These are phyloP conservation scores for Amanita brunnescens DNA, from an alignment of 768 basidiomycete genomes.

Conservation along the genomic window DNA sequence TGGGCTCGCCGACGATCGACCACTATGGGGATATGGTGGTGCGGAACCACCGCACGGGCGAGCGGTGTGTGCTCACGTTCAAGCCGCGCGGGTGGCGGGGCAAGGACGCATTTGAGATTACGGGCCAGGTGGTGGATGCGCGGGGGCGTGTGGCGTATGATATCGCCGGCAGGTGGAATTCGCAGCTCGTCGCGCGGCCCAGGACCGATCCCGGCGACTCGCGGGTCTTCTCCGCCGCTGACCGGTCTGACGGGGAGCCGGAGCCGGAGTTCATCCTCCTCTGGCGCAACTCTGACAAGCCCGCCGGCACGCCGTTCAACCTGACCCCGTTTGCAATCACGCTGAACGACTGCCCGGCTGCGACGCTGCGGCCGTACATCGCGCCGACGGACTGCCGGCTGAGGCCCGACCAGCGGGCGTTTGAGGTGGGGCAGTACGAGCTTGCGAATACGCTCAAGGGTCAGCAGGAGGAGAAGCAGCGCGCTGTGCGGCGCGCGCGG, in stretches of 20 bases:
- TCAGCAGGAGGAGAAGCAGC: constrained; percentile 78
- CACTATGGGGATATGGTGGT: constrained; percentile 95
- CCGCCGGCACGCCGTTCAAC: constrained; percentile 76
- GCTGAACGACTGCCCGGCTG: constrained; percentile 77
- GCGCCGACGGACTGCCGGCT: constrained; percentile 90
- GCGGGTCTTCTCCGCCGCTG: constrained; percentile 28
- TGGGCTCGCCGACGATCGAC: constrained; percentile 82
- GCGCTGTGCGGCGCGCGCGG: constrained; percentile 58
- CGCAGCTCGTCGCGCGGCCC: constrained; percentile 83
- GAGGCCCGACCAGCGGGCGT: constrained; percentile 89
- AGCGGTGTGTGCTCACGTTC: constrained; percentile 84
- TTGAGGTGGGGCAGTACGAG: constrained; percentile 84
- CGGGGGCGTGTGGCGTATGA: constrained; percentile 66
- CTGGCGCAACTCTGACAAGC: constrained; percentile 89
- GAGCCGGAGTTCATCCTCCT: constrained; percentile 76
- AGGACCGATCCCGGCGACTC: too few species aligned
- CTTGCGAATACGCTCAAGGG: constrained; percentile 74
- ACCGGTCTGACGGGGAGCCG: constrained; percentile 31
- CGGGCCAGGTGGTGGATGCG: constrained; percentile 68
- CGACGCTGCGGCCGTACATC: constrained; percentile 60
- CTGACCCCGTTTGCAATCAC: constrained; percentile 92
- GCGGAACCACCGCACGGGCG: constrained; percentile 86
- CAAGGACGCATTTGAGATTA: constrained; percentile 87
- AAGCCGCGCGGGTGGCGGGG: constrained; percentile 95
- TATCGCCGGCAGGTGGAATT: constrained; percentile 93